Conservation (phyloP, 371 early-diverging fungal species). For the Apophysomyces trapeziformis region DNA sequence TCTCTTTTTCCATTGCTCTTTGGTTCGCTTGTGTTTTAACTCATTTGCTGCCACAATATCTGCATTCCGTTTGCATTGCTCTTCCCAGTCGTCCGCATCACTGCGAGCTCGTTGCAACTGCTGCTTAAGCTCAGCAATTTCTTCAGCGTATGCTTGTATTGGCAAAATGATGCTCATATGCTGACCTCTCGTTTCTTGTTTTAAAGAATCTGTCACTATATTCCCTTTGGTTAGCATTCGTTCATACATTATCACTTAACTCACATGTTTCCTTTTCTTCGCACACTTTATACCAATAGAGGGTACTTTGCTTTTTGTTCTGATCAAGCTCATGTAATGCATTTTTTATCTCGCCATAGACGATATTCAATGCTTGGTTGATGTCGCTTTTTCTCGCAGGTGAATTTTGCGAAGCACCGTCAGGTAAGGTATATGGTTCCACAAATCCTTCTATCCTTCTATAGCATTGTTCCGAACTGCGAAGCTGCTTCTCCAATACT, state of each 20-base stretch:
- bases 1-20: neutral
- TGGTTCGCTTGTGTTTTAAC: neutral
- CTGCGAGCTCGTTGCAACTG: neutral
- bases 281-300: neutral
- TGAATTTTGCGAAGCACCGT: neutral
- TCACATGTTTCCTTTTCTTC: neutral
- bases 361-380: neutral
- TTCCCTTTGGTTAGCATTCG: neutral
- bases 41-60: neutral
- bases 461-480: neutral
- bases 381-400: neutral
- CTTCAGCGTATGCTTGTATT: neutral
- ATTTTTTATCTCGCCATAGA: neutral
- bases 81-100: constrained; percentile 1
- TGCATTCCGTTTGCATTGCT: neutral
- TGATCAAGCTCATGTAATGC: neutral
- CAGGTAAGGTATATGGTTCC: neutral
- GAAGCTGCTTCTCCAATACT: neutral
- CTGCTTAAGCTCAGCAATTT: neutral
- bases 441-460: neutral
- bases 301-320: neutral
- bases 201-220: neutral
- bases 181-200: neutral
- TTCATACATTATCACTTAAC: neutral
- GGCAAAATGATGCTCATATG: neutral